Conservation (phyloP, 352 stramenopile species). For the Phytopythium montanum region DNA sequence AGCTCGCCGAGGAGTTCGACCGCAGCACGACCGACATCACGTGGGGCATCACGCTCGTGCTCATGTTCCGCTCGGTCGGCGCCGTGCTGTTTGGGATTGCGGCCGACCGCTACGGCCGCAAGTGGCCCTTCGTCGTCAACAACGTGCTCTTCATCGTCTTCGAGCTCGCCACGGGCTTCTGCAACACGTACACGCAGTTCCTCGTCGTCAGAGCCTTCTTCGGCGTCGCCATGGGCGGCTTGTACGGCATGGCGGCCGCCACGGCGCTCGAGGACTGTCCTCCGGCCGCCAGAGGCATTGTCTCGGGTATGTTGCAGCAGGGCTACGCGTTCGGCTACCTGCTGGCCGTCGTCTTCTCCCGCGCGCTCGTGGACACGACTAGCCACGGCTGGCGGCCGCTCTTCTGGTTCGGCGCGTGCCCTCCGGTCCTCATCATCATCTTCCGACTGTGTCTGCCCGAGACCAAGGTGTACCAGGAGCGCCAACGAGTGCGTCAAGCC, state of each 20-base stretch:
- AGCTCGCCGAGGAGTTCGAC: conserved; percentile 39
- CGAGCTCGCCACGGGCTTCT: conserved; percentile 34
- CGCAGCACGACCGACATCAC: conserved; percentile 40
- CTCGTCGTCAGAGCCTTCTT: conserved; percentile 27
- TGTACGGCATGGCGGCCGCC: conserved; percentile 38
- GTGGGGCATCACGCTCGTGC: conserved; percentile 50
- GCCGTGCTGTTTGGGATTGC: conserved; percentile 39
- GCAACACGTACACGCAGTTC: conserved; percentile 34
- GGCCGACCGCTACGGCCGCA: conserved; percentile 37
- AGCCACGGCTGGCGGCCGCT: conserved; percentile 39
- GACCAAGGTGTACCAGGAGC: conserved; percentile 30
- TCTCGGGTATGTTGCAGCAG: conserved; percentile 47
- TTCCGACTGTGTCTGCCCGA: conserved; percentile 32
- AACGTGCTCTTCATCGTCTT: conserved; percentile 40
- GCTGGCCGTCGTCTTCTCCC: conserved; percentile 27
- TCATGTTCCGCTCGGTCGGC: conserved; percentile 44
- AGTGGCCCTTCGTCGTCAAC: conserved; percentile 40
- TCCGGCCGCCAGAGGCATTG: conserved; percentile 27
- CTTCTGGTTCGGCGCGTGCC: conserved; percentile 42
- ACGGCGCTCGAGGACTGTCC: conserved; percentile 38
- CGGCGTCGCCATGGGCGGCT: conserved; percentile 37
- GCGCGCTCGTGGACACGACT: conserved; percentile 30
- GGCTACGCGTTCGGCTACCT: conserved; percentile 44
- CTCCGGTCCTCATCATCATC: conserved; percentile 41
- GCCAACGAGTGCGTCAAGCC: conserved; percentile 20